These are phyloP conservation scores for Isoetes taiwanensis DNA, from an alignment of 75 land plant genomes.

Conservation along the genomic window DNA sequence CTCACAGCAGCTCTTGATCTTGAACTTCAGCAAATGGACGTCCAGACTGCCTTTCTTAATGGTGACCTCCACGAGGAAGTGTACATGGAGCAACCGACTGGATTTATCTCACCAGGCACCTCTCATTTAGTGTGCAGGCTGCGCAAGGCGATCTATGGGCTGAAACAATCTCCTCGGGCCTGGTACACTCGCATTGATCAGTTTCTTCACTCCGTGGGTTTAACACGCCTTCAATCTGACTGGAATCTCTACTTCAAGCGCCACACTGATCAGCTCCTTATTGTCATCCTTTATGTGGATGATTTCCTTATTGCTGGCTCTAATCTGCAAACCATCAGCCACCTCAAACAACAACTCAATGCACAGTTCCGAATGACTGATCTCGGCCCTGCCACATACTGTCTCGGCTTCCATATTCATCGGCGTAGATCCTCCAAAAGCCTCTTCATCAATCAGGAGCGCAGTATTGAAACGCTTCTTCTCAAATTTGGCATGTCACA, in stretches of 20 bases:
- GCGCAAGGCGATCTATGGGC: slow-evolving; percentile 9
- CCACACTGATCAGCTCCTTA: background rate
- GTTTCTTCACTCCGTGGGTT: background rate
- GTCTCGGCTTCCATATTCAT: slow-evolving; percentile 4
- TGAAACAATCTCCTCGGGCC: slow-evolving; percentile 13
- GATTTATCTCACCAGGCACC: background rate
- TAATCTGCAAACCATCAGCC: no score
- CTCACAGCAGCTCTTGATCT: background rate
- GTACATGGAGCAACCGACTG: slow-evolving; percentile 13
- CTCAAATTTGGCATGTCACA: background rate
- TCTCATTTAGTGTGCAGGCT: slow-evolving; percentile 7
- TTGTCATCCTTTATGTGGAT: background rate
- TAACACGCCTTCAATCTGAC: background rate
- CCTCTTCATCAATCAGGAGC: background rate
- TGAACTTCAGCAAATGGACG: slow-evolving; percentile 11
- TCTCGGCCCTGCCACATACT: background rate
- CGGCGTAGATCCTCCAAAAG: no score
- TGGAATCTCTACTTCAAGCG: background rate
- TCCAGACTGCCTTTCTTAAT: slow-evolving; percentile 17
- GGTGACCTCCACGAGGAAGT: slow-evolving; percentile 10
- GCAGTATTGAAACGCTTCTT: background rate
- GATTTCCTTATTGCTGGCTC: background rate
- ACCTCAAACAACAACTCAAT: background rate
- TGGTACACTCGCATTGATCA: slow-evolving; percentile 5
- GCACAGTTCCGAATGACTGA: background rate